Evolutionary conservation across 768 basidiomycete genomes (phyloP), one percentile per base, ranked within the genome.

Genomic region (Inosperma sp.): DNA sequence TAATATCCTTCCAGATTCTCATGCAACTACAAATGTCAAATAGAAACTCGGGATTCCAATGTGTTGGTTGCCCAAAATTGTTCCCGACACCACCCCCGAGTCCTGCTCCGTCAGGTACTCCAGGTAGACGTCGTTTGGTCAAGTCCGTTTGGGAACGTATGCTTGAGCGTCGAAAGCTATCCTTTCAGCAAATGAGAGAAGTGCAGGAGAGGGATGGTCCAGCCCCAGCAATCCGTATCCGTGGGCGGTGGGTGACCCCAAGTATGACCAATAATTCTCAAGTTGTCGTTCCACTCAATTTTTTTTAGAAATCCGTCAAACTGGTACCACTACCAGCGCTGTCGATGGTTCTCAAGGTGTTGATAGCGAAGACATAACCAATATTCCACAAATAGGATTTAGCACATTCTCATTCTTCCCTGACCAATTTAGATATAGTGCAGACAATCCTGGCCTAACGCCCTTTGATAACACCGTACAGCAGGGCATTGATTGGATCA

Each of bases 261-360:
- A 62, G 80, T 81, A 60, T 54, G 72, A 59, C 31, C 40, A 17
- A 23, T 13, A 49, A 16, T 9, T 36, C 21, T 3, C 9, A 30
- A 13, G 27, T 42, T 19, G 48, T 45, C 23, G 48, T 37, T 34
- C 45, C 53, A 40, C 39, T 41, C 54, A 50, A 39, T 27, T 30
- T 25, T 50, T 34, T 35, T 40, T 68, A 54, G 76, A 80, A 30
- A 74, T 68, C 58, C 72, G 76, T 30, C 78, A 81, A 51, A 64
- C 69, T 55, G 67, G 72, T 36, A 59, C 69, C 43, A 63, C 60
- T 35, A 54, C 76, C 27, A 80, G 81, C 22, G 59, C 83, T 19
- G 82, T 78, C 52, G 79, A 86, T 59, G 84, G 85, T 1, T 72
- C 80, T n/a, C 68, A 70, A 27, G 83, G 83, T 27, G 81, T 86